These are phyloP conservation scores for Clitoria ternatea DNA, from an alignment of 306 rosid species.

Conservation along the genomic window DNA sequence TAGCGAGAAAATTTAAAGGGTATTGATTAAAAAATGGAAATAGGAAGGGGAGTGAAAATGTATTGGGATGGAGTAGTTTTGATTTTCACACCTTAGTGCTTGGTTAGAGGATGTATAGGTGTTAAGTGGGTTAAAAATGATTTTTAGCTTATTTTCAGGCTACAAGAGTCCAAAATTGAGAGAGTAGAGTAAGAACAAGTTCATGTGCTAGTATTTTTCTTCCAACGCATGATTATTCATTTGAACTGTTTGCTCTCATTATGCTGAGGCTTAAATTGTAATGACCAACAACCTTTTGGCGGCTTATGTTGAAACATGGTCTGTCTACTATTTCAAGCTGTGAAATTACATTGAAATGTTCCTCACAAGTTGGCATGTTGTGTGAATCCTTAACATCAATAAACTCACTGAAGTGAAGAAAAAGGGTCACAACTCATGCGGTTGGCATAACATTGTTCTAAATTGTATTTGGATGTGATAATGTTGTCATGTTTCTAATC, in stretches of 20 bases:
- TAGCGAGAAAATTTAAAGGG: background rate
- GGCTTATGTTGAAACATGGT: background rate
- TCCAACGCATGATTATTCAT: background rate
- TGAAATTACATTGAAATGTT: background rate
- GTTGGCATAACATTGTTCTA: slow-evolving; percentile 2
- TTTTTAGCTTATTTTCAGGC: slow-evolving; percentile 8
- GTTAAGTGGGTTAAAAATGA: background rate
- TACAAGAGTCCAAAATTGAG: background rate
- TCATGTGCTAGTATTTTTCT: slow-evolving; percentile 1
- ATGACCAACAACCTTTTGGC: background rate
- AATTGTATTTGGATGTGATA: background rate
- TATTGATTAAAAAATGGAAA: background rate
- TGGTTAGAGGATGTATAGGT: background rate
- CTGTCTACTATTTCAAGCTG: background rate
- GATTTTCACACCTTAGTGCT: slow-evolving; percentile 4
- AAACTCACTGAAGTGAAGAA: background rate
- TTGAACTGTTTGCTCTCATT: background rate
- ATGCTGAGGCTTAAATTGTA: background rate
- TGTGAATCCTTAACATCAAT: background rate
- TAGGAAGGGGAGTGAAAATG: background rate
- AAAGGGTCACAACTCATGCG: background rate
- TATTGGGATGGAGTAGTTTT: background rate
- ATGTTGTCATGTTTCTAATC: background rate
- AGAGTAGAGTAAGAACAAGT: background rate
- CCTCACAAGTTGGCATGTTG: background rate